A percentile compares a stretch with the other conserved stretches of the same genome.
Evolutionary conservation across 306 rosid species (phyloP).

Genomic region (Corylus americana): DNA sequence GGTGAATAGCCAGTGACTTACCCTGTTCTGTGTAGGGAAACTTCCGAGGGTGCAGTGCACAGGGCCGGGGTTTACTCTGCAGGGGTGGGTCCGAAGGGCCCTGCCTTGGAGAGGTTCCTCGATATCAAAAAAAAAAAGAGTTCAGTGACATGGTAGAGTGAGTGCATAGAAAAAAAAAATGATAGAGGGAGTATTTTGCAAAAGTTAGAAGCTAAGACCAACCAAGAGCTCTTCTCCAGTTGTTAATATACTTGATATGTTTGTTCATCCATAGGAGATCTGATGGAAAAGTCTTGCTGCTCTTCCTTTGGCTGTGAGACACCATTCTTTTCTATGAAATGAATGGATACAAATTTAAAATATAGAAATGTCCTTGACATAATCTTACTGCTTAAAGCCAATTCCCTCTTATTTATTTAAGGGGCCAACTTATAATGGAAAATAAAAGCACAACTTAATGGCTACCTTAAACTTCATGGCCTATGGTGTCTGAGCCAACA

Average conservation of each 20-base stretch:
- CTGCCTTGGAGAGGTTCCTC: too few relatives aligned
- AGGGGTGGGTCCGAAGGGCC: too few relatives aligned
- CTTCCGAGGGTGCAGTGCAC: too few relatives aligned
- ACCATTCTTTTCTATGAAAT: not conserved
- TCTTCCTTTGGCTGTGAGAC: not conserved
- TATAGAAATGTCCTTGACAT: not conserved
- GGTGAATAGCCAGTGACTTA: too few relatives aligned
- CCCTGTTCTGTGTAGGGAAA: too few relatives aligned
- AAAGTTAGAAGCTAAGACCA: not conserved
- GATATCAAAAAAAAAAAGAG: too few relatives aligned
- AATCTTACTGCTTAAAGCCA: not conserved
- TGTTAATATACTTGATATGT: not conserved
- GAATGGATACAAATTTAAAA: not conserved
- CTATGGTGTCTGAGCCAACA: not conserved
- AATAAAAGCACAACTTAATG: not conserved
- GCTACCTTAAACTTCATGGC: not conserved
- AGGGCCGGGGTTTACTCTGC: too few relatives aligned
- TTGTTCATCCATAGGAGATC: not conserved
- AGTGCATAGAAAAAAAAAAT: not conserved
- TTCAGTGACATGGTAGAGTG: slow-evolving; percentile 1
- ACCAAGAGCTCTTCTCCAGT: not conserved
- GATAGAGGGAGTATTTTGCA: not conserved
- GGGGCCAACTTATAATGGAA: not conserved
- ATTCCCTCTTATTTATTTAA: not conserved
- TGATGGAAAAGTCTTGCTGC: not conserved